Percentiles rank a stretch among this genome's conserved stretches.
Evolutionary conservation across 208 protist species (phyloP).

Genomic region (Strigomonas galati): DNA sequence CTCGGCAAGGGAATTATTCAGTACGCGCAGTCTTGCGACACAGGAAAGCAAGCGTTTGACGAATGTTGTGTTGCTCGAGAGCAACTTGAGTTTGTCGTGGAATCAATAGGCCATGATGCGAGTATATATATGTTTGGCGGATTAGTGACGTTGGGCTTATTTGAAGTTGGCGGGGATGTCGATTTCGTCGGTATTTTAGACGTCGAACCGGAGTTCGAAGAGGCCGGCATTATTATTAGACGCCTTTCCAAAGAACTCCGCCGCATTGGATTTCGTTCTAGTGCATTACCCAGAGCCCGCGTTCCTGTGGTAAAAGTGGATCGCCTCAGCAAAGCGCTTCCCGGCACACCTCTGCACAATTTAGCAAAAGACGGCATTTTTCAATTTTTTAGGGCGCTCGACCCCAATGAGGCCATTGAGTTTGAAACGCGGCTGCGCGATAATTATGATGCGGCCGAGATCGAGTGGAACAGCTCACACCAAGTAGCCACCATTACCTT

Average conservation of each 20-base stretch:
- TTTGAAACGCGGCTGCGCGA: slow-evolving; percentile 49
- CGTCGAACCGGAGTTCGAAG: slow-evolving; percentile 75
- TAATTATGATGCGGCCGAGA: slow-evolving; percentile 56
- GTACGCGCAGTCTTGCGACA: slow-evolving; percentile 62
- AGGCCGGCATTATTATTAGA: slow-evolving; percentile 71
- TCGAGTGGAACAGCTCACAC: slow-evolving; percentile 76
- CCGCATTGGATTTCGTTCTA: slow-evolving; percentile 66
- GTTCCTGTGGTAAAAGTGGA: slow-evolving; percentile 86
- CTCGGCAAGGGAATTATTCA: slow-evolving; percentile 63
- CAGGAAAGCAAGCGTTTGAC: slow-evolving; percentile 74
- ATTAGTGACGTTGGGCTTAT: slow-evolving; percentile 63
- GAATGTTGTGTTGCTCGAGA: slow-evolving; percentile 72
- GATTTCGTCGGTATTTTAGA: slow-evolving; percentile 88
- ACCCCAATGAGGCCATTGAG: slow-evolving; percentile 30
- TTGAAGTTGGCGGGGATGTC: slow-evolving; percentile 84
- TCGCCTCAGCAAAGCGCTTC: slow-evolving; percentile 66
- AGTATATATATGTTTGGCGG: slow-evolving; percentile 88
- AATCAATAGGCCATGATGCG: slow-evolving; percentile 82
- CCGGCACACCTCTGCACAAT: slow-evolving; percentile 71
- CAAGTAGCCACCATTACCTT: slow-evolving; percentile 82
- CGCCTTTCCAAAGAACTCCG: slow-evolving; percentile 65
- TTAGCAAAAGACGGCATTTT: slow-evolving; percentile 75
- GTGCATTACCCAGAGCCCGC: slow-evolving; percentile 64
- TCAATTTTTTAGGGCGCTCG: slow-evolving; percentile 70
- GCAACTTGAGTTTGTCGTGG: slow-evolving; percentile 76